These are phyloP conservation scores for Zhuliangozyma blackwelliae DNA, from an alignment of 1,139 yeast genomes.

Conservation along the genomic window DNA sequence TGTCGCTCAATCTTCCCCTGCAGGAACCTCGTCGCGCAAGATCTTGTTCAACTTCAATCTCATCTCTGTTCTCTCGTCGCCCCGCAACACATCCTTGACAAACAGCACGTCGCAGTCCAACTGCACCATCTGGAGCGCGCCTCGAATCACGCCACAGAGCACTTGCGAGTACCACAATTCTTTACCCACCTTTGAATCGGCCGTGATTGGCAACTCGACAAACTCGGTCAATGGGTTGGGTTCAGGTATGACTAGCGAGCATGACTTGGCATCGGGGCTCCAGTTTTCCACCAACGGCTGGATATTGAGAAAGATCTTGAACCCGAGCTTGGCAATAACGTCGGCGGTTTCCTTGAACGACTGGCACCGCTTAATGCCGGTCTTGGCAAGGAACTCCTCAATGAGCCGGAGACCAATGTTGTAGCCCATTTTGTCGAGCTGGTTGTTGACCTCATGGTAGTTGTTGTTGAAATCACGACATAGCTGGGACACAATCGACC, in stretches of 20 bases:
- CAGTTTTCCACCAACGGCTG: slow-evolving; percentile 75
- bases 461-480: slow-evolving; percentile 79
- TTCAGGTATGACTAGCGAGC: slow-evolving; percentile 69
- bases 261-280: slow-evolving; percentile 71
- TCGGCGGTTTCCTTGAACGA: slow-evolving; percentile 86
- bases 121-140: slow-evolving; percentile 95
- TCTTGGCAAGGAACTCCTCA: slow-evolving; percentile 88
- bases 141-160: slow-evolving; percentile 83
- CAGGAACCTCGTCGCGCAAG: slow-evolving; percentile 92
- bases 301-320: slow-evolving; percentile 81
- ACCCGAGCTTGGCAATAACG: slow-evolving; percentile 78
- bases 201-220: slow-evolving; percentile 75
- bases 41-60: slow-evolving; percentile 67
- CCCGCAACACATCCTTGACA: slow-evolving; percentile 75
- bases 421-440: slow-evolving; percentile 90
- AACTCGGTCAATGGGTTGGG: slow-evolving; percentile 87
- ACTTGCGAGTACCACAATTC: slow-evolving; percentile 92
- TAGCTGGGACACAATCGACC: slow-evolving; percentile 89
- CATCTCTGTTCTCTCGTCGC: slow-evolving; percentile 79
- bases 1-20: slow-evolving; percentile 79
- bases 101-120: slow-evolving; percentile 83
- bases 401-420: slow-evolving; percentile 88
- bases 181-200: slow-evolving; percentile 59
- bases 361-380: slow-evolving; percentile 78
- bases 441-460: slow-evolving; percentile 73